These are phyloP conservation scores for Echria macrotheca DNA, from an alignment of 495 filamentous ascomycete species.

Conservation along the genomic window DNA sequence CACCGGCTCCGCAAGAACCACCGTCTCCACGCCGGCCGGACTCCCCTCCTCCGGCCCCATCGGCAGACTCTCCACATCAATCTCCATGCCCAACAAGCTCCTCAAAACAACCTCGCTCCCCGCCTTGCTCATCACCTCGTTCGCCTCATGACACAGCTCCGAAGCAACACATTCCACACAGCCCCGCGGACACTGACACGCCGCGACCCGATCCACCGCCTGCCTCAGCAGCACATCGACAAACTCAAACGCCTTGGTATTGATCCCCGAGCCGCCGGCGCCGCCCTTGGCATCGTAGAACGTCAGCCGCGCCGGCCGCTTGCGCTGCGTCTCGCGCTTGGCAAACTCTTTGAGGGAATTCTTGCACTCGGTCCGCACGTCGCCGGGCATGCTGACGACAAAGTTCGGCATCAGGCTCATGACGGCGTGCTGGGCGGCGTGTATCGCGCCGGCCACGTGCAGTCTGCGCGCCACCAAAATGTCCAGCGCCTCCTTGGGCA, in stretches of 20 bases:
- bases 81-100: constrained; percentile 65
- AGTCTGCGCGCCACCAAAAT: constrained; percentile 67
- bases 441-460: constrained; percentile 85
- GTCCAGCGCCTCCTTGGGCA: constrained; percentile 71
- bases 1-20: constrained; percentile 66
- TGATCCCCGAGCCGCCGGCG: constrained; percentile 74
- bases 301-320: constrained; percentile 80
- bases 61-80: constrained; percentile 71
- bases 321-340: constrained; percentile 53
- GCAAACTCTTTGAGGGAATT: constrained; percentile 71
- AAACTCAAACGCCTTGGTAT: constrained; percentile 89
- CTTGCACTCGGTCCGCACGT: constrained; percentile 94
- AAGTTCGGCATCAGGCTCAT: constrained; percentile 83
- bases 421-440: constrained; percentile 89
- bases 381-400: constrained; percentile 75
- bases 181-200: constrained; percentile 64
- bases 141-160: constrained; percentile 80
- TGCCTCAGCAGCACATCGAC: constrained; percentile 70
- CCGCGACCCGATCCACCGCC: constrained; percentile 71
- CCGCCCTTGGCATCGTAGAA: constrained; percentile 96
- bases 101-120: constrained; percentile 76
- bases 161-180: constrained; percentile 85
- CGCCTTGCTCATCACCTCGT: constrained; percentile 90
- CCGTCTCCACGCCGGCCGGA: constrained; percentile 73
- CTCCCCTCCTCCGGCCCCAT: constrained; percentile 69